Evolutionary conservation across 345 rosid species (phyloP).

Genomic region (Corymbia maculata): DNA sequence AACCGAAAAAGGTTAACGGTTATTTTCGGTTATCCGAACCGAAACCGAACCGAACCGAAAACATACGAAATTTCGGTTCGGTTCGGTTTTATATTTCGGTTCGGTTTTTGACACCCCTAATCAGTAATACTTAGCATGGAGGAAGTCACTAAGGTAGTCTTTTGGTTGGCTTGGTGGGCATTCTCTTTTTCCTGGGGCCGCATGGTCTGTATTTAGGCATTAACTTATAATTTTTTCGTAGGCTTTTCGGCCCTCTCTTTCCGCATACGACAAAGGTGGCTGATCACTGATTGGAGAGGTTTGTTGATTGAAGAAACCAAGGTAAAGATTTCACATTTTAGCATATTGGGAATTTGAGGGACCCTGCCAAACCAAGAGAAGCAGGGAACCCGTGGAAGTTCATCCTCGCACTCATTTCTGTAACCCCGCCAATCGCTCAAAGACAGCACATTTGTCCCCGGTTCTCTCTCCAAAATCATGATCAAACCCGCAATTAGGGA

Average conservation of each 20-base stretch:
- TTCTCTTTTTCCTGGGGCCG: too few relatives aligned
- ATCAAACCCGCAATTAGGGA: background rate
- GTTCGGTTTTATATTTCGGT: too few relatives aligned
- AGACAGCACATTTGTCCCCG: background rate
- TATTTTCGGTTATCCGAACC: too few relatives aligned
- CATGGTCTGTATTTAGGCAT: background rate
- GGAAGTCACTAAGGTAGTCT: background rate
- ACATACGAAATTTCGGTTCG: too few relatives aligned
- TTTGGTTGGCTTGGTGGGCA: too few relatives aligned
- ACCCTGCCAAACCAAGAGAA: background rate
- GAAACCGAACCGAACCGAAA: too few relatives aligned
- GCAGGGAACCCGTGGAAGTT: background rate
- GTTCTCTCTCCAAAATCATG: background rate
- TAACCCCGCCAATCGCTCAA: background rate
- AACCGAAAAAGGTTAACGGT: too few relatives aligned
- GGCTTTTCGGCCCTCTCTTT: background rate
- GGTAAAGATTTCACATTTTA: background rate
- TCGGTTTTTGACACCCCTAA: too few relatives aligned
- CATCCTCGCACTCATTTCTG: background rate
- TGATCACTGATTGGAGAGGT: background rate
- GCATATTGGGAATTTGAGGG: background rate
- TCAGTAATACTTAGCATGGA: background rate
- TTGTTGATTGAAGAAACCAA: background rate
- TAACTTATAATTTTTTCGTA: background rate
- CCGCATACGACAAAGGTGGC: background rate